A percentile compares a stretch with the other conserved stretches of the same genome.
Evolutionary conservation across 495 filamentous ascomycete genomes (phyloP).

Genomic region (Neurospora cerealis): DNA sequence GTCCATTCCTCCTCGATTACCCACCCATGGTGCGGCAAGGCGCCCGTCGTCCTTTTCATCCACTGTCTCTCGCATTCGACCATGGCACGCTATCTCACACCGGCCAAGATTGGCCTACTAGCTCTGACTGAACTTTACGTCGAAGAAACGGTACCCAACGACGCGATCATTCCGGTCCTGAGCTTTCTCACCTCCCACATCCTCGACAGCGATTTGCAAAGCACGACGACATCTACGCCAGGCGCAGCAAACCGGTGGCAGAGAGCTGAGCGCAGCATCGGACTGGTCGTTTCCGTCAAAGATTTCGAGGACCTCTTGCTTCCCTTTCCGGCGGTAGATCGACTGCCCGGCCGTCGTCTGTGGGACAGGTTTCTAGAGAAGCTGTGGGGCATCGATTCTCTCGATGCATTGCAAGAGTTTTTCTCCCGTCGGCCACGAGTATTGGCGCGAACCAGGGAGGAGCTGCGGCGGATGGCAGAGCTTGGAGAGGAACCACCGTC

Average conservation of each 20-base stretch:
- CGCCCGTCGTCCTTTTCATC: background rate
- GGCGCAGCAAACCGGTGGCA: conserved; percentile 23
- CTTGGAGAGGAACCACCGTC: conserved; percentile 19
- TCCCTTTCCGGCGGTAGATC: conserved; percentile 44
- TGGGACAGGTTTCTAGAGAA: conserved; percentile 81
- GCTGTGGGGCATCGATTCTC: conserved; percentile 74
- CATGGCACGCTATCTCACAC: conserved; percentile 77
- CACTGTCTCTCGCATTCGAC: background rate
- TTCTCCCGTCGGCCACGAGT: conserved; percentile 49
- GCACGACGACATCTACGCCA: conserved; percentile 2
- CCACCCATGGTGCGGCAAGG: background rate
- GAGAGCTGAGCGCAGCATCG: conserved; percentile 30
- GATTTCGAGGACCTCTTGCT: conserved; percentile 56
- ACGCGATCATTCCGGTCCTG: conserved; percentile 69
- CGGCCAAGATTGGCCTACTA: conserved; percentile 75
- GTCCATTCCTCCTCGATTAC: background rate
- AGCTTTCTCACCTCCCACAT: conserved; percentile 74
- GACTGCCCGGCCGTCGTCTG: conserved; percentile 64
- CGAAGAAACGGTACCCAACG: conserved; percentile 60
- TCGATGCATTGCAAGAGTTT: conserved; percentile 67
- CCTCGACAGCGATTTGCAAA: conserved; percentile 34
- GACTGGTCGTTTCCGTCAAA: conserved; percentile 50
- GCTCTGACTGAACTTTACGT: conserved; percentile 73
- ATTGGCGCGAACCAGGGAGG: conserved; percentile 52
- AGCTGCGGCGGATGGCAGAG: conserved; percentile 35